These are phyloP conservation scores for Sporothrix protearum DNA, from an alignment of 2,329 filamentous ascomycete species.

Conservation along the genomic window DNA sequence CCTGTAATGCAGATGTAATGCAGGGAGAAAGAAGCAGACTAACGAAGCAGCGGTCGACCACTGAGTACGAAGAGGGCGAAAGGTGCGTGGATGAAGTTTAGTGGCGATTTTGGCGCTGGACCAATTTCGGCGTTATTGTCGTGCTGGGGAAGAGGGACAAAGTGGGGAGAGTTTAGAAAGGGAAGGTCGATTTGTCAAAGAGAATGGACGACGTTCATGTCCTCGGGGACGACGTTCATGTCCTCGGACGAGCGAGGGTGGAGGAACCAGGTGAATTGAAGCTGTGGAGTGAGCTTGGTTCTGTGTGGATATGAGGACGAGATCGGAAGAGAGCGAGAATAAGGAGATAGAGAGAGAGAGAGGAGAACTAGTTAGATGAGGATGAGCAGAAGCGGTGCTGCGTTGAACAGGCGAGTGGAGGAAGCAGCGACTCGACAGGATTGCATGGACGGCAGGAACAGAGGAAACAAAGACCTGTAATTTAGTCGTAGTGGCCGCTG, in stretches of 20 bases:
- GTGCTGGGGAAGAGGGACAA: neutral
- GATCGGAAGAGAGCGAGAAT: neutral
- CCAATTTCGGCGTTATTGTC: conserved; percentile 13
- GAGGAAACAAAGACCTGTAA: neutral
- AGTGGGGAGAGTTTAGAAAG: conserved; percentile 4
- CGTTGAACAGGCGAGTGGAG: neutral
- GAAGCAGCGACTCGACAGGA: neutral
- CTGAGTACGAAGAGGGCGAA: neutral
- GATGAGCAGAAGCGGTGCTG: neutral
- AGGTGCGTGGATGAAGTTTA: neutral
- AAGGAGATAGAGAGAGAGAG: neutral
- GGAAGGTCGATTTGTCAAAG: neutral
- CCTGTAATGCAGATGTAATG: conserved; percentile 3
- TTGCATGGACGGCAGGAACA: neutral
- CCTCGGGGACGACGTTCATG: neutral
- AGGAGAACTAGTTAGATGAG: no score
- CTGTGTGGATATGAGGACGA: neutral
- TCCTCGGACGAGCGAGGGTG: neutral
- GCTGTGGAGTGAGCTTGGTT: neutral
- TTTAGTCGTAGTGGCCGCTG: neutral
- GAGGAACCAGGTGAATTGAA: neutral
- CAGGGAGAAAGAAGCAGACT: conserved; percentile 16
- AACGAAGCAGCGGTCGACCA: conserved; percentile 18
- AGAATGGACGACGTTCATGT: neutral
- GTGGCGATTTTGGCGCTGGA: conserved; percentile 15